These are phyloP conservation scores for Debaryomyces subglobosus DNA, from an alignment of 1,139 yeast species.

Conservation along the genomic window DNA sequence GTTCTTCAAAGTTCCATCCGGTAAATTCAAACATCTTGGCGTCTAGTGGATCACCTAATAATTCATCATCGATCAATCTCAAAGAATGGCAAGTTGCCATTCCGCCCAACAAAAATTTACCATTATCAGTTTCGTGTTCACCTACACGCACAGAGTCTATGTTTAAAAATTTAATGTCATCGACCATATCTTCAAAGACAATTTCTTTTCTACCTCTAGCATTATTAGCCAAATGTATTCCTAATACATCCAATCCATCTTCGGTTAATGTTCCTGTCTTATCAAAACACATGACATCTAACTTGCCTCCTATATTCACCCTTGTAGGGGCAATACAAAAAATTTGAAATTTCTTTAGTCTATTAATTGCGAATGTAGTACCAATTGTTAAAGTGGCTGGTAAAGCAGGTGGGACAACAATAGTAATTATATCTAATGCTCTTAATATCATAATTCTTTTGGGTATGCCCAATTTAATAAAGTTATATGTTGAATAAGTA, in stretches of 20 bases:
- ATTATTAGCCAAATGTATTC: slow-evolving; percentile 68
- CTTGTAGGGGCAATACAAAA: slow-evolving; percentile 93
- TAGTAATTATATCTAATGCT: slow-evolving; percentile 91
- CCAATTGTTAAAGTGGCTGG: slow-evolving; percentile 98
- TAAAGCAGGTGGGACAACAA: slow-evolving; percentile 97
- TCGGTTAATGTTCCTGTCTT: slow-evolving; percentile 97
- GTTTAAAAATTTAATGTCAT: slow-evolving; percentile 29
- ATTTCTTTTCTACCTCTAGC: slow-evolving; percentile 55
- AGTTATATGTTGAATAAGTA: slow-evolving; percentile 78
- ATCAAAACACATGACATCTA: slow-evolving; percentile 90
- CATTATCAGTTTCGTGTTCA: slow-evolving; percentile 33
- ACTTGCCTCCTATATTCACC: slow-evolving; percentile 91
- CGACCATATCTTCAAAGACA: slow-evolving; percentile 50
- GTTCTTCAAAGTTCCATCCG: slow-evolving; percentile 73
- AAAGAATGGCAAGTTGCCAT: slow-evolving; percentile 90
- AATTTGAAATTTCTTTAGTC: slow-evolving; percentile 66
- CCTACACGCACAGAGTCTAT: slow-evolving; percentile 3
- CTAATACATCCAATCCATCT: slow-evolving; percentile 92
- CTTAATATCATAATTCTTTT: slow-evolving; percentile 74
- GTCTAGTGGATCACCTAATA: slow-evolving; percentile 93
- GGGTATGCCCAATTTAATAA: slow-evolving; percentile 73
- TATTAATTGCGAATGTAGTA: slow-evolving; percentile 82
- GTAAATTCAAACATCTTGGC: slow-evolving; percentile 91
- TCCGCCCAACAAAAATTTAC: slow-evolving; percentile 46
- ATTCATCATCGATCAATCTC: slow-evolving; percentile 72